Evolutionary conservation across 2,329 filamentous ascomycete species (phyloP), one percentile per base, ranked within the genome.

Genomic region (Fusarium pilosicola): DNA sequence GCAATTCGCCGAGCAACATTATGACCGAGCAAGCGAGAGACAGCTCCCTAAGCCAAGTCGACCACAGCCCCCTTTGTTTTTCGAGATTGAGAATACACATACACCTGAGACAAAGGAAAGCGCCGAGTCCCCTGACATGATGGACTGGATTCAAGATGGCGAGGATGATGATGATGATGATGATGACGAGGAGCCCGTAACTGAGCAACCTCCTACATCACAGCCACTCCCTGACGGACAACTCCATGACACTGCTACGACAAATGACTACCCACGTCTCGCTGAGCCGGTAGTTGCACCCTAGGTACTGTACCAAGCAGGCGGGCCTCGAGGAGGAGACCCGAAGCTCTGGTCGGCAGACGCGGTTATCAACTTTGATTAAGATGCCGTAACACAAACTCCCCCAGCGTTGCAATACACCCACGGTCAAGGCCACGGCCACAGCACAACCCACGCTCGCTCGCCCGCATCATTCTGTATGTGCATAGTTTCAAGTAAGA

Each of bases 31-130:
- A 28, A 28, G 28, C 10, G 20, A 32, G 45, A 28, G 14, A 36
- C 51, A 32, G 34, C 46, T 41, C 13, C 49, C 45, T 42, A 12
- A 13, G 6, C 20, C 30, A 6, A 41, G 28, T 18, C 32, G 32
- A 46, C 66, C 71, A 24, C 55, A 42, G n/a, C 58, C 64, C 15
- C 71, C 71, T 18, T 38, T 74, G 38, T 74, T 62, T n/a, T 34
- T 36, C 14, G 41, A 26, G 32, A 49, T 39, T 28, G 30, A 52
- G 17, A 22, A 58, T 24, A 49, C 48, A n/a, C 20, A 61, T 24
- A 49, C 48, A 20, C 20, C 18, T 30, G 55, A 30, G 20, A 52
- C 48, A 26, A 44, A 42, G n/a, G 45, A 42, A 6, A 52, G 34
- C 14, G 39, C 32, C 9, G 58, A 49, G 55, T 49, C 55, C 38